A percentile compares a stretch with the other conserved stretches of the same genome.
phyloP scores from a whole-genome alignment of 1,284 basidiomycete genomes.

The Sphagnurus paluster region DNA sequence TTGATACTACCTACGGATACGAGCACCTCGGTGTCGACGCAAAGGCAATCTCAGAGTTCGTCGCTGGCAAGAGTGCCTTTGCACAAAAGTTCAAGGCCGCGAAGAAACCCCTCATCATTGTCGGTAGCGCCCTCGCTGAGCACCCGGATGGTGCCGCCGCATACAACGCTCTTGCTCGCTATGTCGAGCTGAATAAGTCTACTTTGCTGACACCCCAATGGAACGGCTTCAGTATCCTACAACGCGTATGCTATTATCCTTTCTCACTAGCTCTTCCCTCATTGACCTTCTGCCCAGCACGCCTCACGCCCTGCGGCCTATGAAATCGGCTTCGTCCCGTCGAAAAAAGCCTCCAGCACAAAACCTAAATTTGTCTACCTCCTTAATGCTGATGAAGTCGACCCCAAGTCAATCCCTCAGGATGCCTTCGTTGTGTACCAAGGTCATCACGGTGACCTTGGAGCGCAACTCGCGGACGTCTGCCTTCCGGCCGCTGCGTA shows the following conservation, averaged over 20 bases:
- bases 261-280: conserved; percentile 1
- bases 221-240: conserved; percentile 95
- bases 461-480: conserved; percentile 96
- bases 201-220: conserved; percentile 86
- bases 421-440: conserved; percentile 99
- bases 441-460: conserved; percentile 97
- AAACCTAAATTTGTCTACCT: conserved; percentile 97
- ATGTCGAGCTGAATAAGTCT: conserved; percentile 77
- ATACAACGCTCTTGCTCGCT: conserved; percentile 79
- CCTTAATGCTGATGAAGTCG: conserved; percentile 93
- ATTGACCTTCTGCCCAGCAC: conserved; percentile 37
- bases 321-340: conserved; percentile 91
- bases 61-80: conserved; percentile 79
- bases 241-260: conserved; percentile 61
- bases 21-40: conserved; percentile 85
- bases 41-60: conserved; percentile 79
- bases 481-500: conserved; percentile 93
- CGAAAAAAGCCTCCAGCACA: conserved; percentile 71
- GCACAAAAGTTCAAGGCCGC: conserved; percentile 88
- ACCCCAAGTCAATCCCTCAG: conserved; percentile 87
- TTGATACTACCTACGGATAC: conserved; percentile 92
- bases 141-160: conserved; percentile 85
- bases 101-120: conserved; percentile 92
- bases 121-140: conserved; percentile 87
- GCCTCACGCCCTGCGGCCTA: conserved; percentile 96